These are phyloP conservation scores for Pyrenochaeta sp. DNA, from an alignment of 2,329 filamentous ascomycete genomes.

Conservation along the genomic window DNA sequence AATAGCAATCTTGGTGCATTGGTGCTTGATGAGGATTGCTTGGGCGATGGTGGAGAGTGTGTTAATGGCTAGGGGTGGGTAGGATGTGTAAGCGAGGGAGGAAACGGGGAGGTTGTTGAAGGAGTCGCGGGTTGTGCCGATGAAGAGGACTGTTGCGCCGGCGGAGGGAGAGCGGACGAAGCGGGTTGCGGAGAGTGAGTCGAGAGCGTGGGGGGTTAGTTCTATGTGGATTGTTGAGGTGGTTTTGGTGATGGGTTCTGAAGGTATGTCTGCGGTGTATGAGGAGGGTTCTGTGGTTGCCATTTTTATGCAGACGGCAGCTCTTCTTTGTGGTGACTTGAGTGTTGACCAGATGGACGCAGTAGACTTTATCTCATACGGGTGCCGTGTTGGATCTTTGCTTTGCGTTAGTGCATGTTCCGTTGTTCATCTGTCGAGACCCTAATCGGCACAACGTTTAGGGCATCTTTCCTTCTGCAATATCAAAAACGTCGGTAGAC, in stretches of 20 bases:
- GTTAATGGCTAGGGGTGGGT: conserved; percentile 72
- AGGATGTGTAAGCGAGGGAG: conserved; percentile 78
- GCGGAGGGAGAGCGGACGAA: conserved; percentile 67
- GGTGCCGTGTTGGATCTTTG: neutral
- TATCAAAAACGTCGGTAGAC: too few species aligned
- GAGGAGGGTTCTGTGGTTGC: conserved; percentile 36
- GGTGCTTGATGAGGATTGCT: conserved; percentile 66
- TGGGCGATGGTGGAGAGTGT: conserved; percentile 73
- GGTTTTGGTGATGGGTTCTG: conserved; percentile 35
- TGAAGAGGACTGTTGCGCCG: conserved; percentile 45
- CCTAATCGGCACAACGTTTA: too few species aligned
- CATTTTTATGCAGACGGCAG: conserved; percentile 14
- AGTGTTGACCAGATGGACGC: neutral
- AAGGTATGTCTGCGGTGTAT: conserved; percentile 40
- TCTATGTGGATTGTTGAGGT: conserved; percentile 68
- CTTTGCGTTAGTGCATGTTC: neutral
- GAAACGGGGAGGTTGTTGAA: conserved; percentile 77
- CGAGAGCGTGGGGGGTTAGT: conserved; percentile 70
- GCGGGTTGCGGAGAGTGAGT: conserved; percentile 66
- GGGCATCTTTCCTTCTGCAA: too few species aligned
- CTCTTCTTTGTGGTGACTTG: neutral
- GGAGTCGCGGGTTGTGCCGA: conserved; percentile 77
- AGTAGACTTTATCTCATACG: neutral
- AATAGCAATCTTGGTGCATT: conserved; percentile 77
- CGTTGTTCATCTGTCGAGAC: neutral